phyloP scores from a whole-genome alignment of 345 rosid genomes.

The Hibiscus trionum region DNA sequence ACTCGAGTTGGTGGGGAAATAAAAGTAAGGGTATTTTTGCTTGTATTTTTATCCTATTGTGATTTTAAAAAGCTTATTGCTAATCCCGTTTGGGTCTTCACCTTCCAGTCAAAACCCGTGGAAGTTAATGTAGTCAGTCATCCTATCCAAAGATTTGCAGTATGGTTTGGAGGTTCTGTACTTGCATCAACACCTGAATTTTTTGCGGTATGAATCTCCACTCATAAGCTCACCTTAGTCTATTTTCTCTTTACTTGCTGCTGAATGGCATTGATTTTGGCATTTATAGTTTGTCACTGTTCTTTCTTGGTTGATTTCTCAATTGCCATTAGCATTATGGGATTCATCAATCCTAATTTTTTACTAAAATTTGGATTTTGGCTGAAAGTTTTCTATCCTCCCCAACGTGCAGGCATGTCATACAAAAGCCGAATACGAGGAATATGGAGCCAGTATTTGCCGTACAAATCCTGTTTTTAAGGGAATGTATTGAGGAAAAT shows the following conservation, averaged over 20 bases:
- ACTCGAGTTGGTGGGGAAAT: conserved; percentile 68
- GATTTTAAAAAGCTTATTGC: neutral
- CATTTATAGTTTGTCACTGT: neutral
- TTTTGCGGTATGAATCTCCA: conserved; percentile 51
- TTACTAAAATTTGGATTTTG: neutral
- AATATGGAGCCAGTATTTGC: conserved; percentile 95
- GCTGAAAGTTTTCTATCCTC: neutral
- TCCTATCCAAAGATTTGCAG: conserved; percentile 91
- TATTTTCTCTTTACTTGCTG: neutral
- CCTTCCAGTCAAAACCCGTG: conserved; percentile 68
- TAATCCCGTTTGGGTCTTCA: neutral
- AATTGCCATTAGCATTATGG: neutral
- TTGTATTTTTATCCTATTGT: neutral
- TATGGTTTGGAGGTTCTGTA: conserved; percentile 99
- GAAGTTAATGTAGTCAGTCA: conserved; percentile 97
- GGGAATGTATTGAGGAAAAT: conserved; percentile 70
- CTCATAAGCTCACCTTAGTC: neutral
- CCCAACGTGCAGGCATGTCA: conserved; percentile 67
- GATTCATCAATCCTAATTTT: neutral
- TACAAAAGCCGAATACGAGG: conserved; percentile 95
- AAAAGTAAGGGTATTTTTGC: conserved; percentile 37
- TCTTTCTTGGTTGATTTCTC: neutral
- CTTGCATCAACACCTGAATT: conserved; percentile 98
- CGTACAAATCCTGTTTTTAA: conserved; percentile 97
- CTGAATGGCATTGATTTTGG: neutral